These are phyloP conservation scores for Colletotrichum sp. DNA, from an alignment of 2,329 filamentous ascomycete species.

Conservation along the genomic window DNA sequence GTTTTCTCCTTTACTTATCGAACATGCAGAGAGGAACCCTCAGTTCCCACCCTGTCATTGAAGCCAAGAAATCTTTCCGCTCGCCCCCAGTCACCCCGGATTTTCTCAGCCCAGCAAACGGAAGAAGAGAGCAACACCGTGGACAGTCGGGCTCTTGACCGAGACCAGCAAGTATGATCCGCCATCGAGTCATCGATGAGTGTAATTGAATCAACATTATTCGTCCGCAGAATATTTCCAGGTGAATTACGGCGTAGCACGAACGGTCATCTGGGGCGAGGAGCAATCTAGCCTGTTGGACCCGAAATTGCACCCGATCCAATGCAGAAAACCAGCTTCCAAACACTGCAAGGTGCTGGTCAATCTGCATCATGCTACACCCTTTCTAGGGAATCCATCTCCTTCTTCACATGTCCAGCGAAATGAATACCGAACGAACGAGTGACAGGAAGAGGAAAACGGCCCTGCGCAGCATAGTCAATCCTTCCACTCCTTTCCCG, in stretches of 20 bases:
- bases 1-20: neutral
- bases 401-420: constrained; percentile 10
- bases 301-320: neutral
- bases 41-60: neutral
- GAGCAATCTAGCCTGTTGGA: neutral
- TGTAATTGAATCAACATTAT: neutral
- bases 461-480: neutral
- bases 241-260: neutral
- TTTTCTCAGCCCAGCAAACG: neutral
- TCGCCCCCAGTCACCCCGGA: constrained; percentile 3
- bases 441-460: neutral
- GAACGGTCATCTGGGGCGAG: neutral
- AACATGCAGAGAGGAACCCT: neutral
- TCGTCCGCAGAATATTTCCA: neutral
- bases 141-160: neutral
- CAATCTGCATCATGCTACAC: neutral
- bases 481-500: neutral
- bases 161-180: neutral
- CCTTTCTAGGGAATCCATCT: constrained; percentile 2
- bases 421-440: neutral
- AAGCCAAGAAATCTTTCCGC: neutral
- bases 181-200: neutral
- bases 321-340: neutral
- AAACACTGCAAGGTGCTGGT: neutral
- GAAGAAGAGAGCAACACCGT: neutral